Percentiles rank a stretch among this genome's conserved stretches.
phyloP scores from a whole-genome alignment of 495 filamentous ascomycete species.

The Physcia stellaris region DNA sequence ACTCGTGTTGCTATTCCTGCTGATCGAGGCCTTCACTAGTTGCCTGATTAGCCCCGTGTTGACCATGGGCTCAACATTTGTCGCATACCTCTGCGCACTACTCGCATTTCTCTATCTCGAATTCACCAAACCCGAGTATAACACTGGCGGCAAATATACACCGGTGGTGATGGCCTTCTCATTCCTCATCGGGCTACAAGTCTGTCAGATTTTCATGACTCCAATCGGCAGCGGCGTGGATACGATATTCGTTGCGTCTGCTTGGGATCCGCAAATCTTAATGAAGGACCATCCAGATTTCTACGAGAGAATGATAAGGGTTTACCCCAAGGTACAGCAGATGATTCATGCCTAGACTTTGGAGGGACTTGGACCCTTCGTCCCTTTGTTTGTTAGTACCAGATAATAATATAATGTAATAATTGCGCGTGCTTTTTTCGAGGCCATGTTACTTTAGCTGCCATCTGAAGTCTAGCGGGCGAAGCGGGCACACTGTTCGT shows the following conservation, averaged over 20 bases:
- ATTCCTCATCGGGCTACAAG: conserved; percentile 75
- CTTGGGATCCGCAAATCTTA: conserved; percentile 80
- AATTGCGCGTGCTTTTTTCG: no score
- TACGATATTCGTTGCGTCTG: conserved; percentile 79
- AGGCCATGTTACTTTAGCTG: no score
- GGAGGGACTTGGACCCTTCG: no score
- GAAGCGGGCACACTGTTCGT: no score
- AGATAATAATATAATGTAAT: no score
- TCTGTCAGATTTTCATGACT: conserved; percentile 77
- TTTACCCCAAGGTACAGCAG: conserved; percentile 76
- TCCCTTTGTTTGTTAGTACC: no score
- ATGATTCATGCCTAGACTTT: conserved; percentile 40
- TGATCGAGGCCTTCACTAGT: no score
- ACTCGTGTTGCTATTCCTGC: no score
- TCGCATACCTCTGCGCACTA: conserved; percentile 68
- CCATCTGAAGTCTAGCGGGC: no score
- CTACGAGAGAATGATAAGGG: conserved; percentile 56
- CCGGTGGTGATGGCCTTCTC: conserved; percentile 70
- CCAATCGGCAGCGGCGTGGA: conserved; percentile 49
- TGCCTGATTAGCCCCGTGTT: conserved; percentile 83
- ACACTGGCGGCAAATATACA: conserved; percentile 52
- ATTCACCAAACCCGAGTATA: conserved; percentile 68
- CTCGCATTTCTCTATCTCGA: conserved; percentile 75
- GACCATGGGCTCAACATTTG: conserved; percentile 72
- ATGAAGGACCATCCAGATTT: conserved; percentile 71